Evolutionary conservation across 352 stramenopile species (phyloP).

Genomic region (Globisporangium okanoganense): DNA sequence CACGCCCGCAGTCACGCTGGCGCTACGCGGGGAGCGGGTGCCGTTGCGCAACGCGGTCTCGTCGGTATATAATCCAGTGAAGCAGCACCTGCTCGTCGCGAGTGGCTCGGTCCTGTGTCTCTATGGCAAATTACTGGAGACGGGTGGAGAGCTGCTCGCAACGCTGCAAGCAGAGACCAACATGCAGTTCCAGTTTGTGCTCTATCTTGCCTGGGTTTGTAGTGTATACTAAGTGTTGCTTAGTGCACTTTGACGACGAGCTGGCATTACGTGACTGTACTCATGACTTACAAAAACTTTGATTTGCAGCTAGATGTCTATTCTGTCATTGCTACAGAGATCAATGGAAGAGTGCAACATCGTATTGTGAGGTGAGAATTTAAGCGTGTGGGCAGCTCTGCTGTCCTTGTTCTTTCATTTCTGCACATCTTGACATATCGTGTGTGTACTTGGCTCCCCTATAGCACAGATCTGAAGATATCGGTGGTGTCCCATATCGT

Average conservation of each 20-base stretch:
- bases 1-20: conserved; percentile 31
- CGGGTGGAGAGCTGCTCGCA: conserved; percentile 33
- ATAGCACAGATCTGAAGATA: conserved; percentile 38
- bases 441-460: neutral
- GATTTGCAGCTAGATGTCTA: conserved; percentile 38
- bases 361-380: conserved; percentile 36
- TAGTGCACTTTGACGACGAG: neutral
- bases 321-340: conserved; percentile 26
- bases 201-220: conserved; percentile 45
- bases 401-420: neutral
- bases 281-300: neutral
- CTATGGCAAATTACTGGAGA: conserved; percentile 39
- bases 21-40: conserved; percentile 42
- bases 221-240: neutral
- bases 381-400: neutral
- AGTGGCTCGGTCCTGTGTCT: conserved; percentile 32
- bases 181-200: conserved; percentile 36
- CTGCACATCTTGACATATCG: conserved; percentile 1
- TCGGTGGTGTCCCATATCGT: conserved; percentile 33
- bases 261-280: neutral
- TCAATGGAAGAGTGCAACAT: conserved; percentile 31
- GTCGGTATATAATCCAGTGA: conserved; percentile 32
- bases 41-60: conserved; percentile 33
- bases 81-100: conserved; percentile 36
- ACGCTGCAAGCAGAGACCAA: conserved; percentile 34